Evolutionary conservation across 2,329 filamentous ascomycete genomes (phyloP).

Genomic region (Eurotiales sp.): DNA sequence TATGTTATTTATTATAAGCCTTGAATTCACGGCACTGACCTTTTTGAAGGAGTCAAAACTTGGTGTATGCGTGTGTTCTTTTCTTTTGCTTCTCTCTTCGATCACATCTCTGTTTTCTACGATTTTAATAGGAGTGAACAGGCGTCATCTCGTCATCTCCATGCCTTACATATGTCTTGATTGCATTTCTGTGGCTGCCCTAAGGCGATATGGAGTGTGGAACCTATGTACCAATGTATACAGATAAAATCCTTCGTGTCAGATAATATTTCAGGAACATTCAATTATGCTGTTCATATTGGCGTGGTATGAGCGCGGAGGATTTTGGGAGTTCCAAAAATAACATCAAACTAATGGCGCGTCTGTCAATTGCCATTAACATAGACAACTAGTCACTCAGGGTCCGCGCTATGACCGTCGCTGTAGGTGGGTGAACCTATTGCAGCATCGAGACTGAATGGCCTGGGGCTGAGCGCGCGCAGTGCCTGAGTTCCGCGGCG

Average conservation of each 20-base stretch:
- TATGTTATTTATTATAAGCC: too few relatives aligned
- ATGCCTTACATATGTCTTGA: not conserved
- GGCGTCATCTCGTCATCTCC: conserved; percentile 12
- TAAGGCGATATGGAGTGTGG: conserved; percentile 10
- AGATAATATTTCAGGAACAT: not conserved
- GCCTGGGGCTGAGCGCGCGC: too few relatives aligned
- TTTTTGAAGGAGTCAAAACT: conserved; percentile 9
- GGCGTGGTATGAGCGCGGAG: too few relatives aligned
- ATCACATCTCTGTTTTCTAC: conserved; percentile 14
- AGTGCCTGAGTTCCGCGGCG: too few relatives aligned
- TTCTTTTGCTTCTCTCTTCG: conserved; percentile 15
- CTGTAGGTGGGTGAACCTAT: too few relatives aligned
- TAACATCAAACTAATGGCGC: too few relatives aligned
- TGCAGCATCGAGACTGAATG: too few relatives aligned
- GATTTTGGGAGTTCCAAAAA: too few relatives aligned
- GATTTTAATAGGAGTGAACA: conserved; percentile 23
- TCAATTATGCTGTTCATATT: too few relatives aligned
- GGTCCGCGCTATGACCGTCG: too few relatives aligned
- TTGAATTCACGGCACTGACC: not conserved
- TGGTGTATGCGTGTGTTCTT: not conserved
- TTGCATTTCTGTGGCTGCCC: conserved; percentile 1
- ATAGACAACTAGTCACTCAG: too few relatives aligned
- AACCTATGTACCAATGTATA: conserved; percentile 11
- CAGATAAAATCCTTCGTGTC: conserved; percentile 4
- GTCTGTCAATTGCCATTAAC: too few relatives aligned